Conservation (phyloP, 2,329 filamentous ascomycete species). For the Phialophora tarda region DNA sequence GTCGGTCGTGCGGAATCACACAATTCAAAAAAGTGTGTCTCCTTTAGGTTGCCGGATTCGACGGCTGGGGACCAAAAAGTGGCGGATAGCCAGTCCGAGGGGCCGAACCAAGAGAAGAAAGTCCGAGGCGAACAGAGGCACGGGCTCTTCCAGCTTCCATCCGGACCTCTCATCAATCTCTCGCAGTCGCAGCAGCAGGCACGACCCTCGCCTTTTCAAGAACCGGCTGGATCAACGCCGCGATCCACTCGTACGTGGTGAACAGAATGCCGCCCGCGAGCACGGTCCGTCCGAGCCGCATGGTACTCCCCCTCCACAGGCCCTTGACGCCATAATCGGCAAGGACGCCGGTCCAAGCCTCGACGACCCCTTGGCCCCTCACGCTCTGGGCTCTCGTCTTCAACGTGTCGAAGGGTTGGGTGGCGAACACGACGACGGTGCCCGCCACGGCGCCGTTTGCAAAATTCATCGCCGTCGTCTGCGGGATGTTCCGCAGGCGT, state of each 20-base stretch:
- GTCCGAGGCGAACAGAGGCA: neutral
- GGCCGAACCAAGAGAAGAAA: neutral
- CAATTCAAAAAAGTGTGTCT: too few species aligned
- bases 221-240: slow-evolving; percentile 54
- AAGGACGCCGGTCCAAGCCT: slow-evolving; percentile 62
- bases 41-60: too few species aligned
- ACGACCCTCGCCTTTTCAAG: slow-evolving; percentile 35
- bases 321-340: slow-evolving; percentile 64
- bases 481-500: slow-evolving; percentile 53
- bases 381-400: slow-evolving; percentile 57
- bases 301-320: slow-evolving; percentile 71
- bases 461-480: slow-evolving; percentile 63
- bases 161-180: neutral
- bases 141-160: neutral
- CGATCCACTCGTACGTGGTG: slow-evolving; percentile 65
- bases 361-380: slow-evolving; percentile 60
- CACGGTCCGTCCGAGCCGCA: slow-evolving; percentile 68
- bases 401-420: slow-evolving; percentile 53
- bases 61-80: neutral
- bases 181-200: neutral
- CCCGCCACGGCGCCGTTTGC: slow-evolving; percentile 67
- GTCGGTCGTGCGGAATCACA: too few species aligned
- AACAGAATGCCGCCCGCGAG: slow-evolving; percentile 71
- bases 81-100: neutral
- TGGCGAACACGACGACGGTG: slow-evolving; percentile 52